phyloP scores from a whole-genome alignment of 768 basidiomycete genomes.

The Sarcodon sp. region DNA sequence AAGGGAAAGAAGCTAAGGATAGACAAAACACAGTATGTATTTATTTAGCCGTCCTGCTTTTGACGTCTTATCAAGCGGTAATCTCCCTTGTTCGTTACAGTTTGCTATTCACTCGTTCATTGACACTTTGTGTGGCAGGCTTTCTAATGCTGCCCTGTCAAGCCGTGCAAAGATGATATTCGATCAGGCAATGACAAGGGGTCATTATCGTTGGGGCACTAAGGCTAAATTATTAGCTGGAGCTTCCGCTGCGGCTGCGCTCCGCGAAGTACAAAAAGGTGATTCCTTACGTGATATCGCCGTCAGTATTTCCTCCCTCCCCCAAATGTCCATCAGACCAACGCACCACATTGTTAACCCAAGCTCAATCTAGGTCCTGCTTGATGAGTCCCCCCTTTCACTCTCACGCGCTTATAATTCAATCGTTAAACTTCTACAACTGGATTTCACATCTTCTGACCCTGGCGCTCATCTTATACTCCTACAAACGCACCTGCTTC shows the following conservation, averaged over 20 bases:
- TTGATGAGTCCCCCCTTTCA: conserved; percentile 36
- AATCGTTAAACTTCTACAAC: conserved; percentile 36
- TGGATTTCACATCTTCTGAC: conserved; percentile 41
- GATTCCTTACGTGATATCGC: conserved; percentile 62
- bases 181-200: conserved; percentile 47
- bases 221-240: conserved; percentile 59
- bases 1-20: conserved; percentile 52
- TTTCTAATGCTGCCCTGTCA: conserved; percentile 46
- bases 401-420: conserved; percentile 44
- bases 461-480: conserved; percentile 45
- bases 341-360: conserved; percentile 6
- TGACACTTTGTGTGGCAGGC: conserved; percentile 39
- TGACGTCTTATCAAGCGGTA: conserved; percentile 5
- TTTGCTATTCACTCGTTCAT: conserved; percentile 54
- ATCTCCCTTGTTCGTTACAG: conserved; percentile 21
- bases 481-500: conserved; percentile 37
- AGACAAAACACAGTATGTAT: conserved; percentile 44
- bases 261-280: conserved; percentile 58
- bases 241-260: conserved; percentile 53
- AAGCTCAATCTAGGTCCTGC: conserved; percentile 22
- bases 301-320: conserved; percentile 15
- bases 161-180: conserved; percentile 59
- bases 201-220: conserved; percentile 59
- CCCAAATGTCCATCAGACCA: background rate
- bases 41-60: conserved; percentile 7